Base-by-base conservation (phyloP, 2,329 filamentous ascomycete genomes). In the Trichoderma endophyticum region DNA sequence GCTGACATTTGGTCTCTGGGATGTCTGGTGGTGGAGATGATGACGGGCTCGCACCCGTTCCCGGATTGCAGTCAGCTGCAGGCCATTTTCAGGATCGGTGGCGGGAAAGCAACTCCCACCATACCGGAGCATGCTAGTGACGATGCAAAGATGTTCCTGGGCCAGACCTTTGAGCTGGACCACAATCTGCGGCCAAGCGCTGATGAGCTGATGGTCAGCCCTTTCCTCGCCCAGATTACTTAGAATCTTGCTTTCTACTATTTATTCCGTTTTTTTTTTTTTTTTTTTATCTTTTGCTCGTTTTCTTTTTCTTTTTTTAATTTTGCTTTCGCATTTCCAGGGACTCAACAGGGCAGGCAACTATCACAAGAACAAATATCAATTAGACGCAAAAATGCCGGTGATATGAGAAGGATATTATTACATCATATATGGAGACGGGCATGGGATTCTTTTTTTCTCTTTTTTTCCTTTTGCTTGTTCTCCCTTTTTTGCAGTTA, bases 1-100 rank as follows among this genome's bases (percentile, higher is more conserved):
- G 96, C 96, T 15, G 96, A 99, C 79, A 99, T 99, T 77, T 99
- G 96, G 96, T 97, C 94, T 60, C 88, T 99, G 28, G 96, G 96
- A 39, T 99, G 96, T 81, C 86, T 99, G 66, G 94, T 99, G 15
- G 95, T 99, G 28, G 96, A 99, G 85, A 99, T 99, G 96, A 97
- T 98, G 87, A 98, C 96, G 14, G 96, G 96, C 71, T 92, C 90
- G 59, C 96, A 98, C 80, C 96, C 96, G 1, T 98, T 98, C 86
- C 96, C 96, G 0, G 95, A 97, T 83, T 97, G 94, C 85, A 97
- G 93, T 73, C 97, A 99, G 82, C 86, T 99, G 74, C 96, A 99
- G 81, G 96, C 96, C 73, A 98, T 99, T 79, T 99, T 99, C 87
- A 97, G 97, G 84, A 98, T 99, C 80, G 95, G 95, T 51, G 94